Evolutionary conservation across 139 green algal species (phyloP), one percentile per base, ranked within the genome.

Genomic region (Ettlia oleoabundans): DNA sequence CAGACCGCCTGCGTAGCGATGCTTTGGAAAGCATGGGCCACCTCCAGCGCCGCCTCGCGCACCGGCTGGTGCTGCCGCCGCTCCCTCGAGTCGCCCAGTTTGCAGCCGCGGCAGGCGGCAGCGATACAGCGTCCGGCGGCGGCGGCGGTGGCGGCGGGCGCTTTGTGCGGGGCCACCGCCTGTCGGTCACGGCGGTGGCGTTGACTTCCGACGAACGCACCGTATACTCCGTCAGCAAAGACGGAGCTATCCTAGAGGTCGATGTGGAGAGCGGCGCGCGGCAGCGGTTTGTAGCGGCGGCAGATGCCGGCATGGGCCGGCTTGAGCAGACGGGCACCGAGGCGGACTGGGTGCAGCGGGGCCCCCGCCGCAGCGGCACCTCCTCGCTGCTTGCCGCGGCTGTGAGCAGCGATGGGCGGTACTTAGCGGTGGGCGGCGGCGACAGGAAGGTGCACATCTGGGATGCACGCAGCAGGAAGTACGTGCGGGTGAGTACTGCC

Each of bases 371-470:
- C 38, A 80, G 52, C 76, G 81, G 65, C 42, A 42, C 51, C n/a
- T 32, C 42, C 2, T 72, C 85, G 10, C 86, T 98, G 72, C 89
- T 95, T 18, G 87, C 92, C 5, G 88, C 88, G 7, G 93, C 94
- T 5, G 88, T 96, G 15, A 91, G 72, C 51, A 93, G 96, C 63
- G 87, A 90, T 70, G 86, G 87, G 61, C 83, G 86, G 40, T 95
- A 94, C 58, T 81, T 99, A 35, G 96, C 92, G 8, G 92, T 92
- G 4, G 96, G 91, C 0, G 96, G 96, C 6, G 91, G 91, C 4
- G 94, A 98, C 89, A 70, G 78, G 0, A 85, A 84, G n/a, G 90
- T 98, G 67, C 93, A 97, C 76, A 78, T 98, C 33, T 98, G 93
- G 89, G 96, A 98, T 52, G 86, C 85, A 2, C 82, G 80, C 53